Conservation (phyloP, 371 early-diverging fungal species). For the Mucor piriformis region DNA sequence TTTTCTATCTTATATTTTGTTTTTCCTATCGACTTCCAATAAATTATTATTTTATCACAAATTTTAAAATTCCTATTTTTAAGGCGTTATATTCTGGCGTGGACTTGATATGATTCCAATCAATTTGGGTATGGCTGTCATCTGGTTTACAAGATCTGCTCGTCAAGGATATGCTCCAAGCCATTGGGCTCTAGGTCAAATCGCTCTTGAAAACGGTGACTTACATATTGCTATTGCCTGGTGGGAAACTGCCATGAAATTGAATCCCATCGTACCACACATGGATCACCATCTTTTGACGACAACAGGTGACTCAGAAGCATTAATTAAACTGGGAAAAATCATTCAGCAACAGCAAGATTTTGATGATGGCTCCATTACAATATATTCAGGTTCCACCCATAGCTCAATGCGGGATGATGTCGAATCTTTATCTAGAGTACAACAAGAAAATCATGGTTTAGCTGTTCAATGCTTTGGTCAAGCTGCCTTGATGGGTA, state of each 20-base stretch:
- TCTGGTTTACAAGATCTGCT: slow-evolving; percentile 43
- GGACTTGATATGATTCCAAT: slow-evolving; percentile 28
- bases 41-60: slow-evolving; percentile 6
- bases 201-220: slow-evolving; percentile 42
- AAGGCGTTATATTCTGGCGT: slow-evolving; percentile 36
- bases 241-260: slow-evolving; percentile 37
- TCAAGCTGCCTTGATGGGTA: slow-evolving; percentile 40
- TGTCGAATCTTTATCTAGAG: slow-evolving; percentile 14
- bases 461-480: slow-evolving; percentile 36
- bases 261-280: slow-evolving; percentile 20
- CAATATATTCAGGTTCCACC: neutral
- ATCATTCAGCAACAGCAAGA: slow-evolving; percentile 25
- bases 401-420: slow-evolving; percentile 3
- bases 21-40: neutral
- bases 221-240: slow-evolving; percentile 38
- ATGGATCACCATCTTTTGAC: slow-evolving; percentile 10
- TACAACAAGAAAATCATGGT: slow-evolving; percentile 31
- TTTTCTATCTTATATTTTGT: slow-evolving; percentile 9
- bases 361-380: neutral
- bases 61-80: neutral
- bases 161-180: slow-evolving; percentile 34
- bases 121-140: slow-evolving; percentile 36
- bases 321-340: slow-evolving; percentile 37
- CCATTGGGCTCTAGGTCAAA: slow-evolving; percentile 46
- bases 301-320: slow-evolving; percentile 24